phyloP scores from a whole-genome alignment of 208 protist species.

The Leptomonas seymouri region DNA sequence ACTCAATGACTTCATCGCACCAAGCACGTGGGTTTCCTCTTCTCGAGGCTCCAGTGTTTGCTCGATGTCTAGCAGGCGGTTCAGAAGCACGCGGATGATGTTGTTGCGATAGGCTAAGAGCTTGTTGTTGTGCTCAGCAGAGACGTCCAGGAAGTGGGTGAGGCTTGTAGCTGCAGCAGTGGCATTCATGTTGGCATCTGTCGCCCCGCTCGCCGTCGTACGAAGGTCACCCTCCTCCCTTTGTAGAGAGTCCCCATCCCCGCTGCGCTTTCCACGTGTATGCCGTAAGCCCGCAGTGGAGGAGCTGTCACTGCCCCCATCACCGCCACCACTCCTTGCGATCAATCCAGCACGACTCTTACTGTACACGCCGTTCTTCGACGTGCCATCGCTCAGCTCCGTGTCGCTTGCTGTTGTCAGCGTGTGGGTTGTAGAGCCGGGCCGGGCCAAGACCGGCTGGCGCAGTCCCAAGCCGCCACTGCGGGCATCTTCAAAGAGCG shows the following conservation, averaged over 20 bases:
- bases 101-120: constrained; percentile 65
- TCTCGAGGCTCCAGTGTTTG: constrained; percentile 55
- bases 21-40: constrained; percentile 2
- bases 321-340: not conserved
- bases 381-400: constrained; percentile 11
- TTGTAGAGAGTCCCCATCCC: not conserved
- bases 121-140: constrained; percentile 62
- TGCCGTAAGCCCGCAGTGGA: not conserved
- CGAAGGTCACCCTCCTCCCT: too few species aligned
- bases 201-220: not conserved
- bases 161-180: not conserved
- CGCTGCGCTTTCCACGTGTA: not conserved
- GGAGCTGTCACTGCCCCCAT: constrained; percentile 10
- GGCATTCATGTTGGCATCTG: not conserved
- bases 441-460: constrained; percentile 16
- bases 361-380: not conserved
- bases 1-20: not conserved
- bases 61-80: constrained; percentile 66
- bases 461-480: constrained; percentile 15
- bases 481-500: constrained; percentile 21
- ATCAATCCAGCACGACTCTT: too few species aligned
- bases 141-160: constrained; percentile 10
- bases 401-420: constrained; percentile 24
- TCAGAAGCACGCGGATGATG: constrained; percentile 69
- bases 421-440: not conserved